Percentiles rank a stretch among this genome's conserved stretches.
phyloP scores from a whole-genome alignment of 2,329 filamentous ascomycete species.

The Monilinia polystroma region DNA sequence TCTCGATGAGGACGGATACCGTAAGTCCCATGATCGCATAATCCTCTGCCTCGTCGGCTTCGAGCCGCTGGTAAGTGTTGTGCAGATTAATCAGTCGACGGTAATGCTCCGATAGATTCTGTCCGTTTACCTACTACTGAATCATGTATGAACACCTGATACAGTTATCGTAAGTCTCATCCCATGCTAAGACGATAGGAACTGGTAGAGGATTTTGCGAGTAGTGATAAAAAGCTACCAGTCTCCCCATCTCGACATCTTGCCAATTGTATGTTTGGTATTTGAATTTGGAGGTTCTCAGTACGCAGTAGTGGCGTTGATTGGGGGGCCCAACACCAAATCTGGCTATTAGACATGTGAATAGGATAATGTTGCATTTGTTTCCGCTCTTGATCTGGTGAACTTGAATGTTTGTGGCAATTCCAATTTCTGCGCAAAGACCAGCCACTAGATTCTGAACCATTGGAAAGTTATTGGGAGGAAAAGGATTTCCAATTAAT shows the following conservation, averaged over 20 bases:
- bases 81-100: neutral
- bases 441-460: neutral
- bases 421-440: neutral
- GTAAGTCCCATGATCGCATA: neutral
- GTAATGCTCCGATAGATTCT: neutral
- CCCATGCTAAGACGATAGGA: neutral
- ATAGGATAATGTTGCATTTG: neutral
- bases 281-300: neutral
- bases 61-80: neutral
- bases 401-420: neutral
- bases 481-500: neutral
- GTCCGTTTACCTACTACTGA: neutral
- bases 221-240: neutral
- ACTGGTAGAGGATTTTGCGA: neutral
- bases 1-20: neutral
- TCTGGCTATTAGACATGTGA: neutral
- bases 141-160: constrained; percentile 1
- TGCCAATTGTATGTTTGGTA: no score
- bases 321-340: rapidly evolving
- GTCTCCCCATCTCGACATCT: neutral
- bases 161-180: neutral
- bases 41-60: neutral
- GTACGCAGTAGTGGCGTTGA: neutral
- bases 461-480: neutral
- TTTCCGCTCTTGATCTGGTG: neutral